Evolutionary conservation across 768 basidiomycete species (phyloP).

Genomic region (Kondoa subrosea): DNA sequence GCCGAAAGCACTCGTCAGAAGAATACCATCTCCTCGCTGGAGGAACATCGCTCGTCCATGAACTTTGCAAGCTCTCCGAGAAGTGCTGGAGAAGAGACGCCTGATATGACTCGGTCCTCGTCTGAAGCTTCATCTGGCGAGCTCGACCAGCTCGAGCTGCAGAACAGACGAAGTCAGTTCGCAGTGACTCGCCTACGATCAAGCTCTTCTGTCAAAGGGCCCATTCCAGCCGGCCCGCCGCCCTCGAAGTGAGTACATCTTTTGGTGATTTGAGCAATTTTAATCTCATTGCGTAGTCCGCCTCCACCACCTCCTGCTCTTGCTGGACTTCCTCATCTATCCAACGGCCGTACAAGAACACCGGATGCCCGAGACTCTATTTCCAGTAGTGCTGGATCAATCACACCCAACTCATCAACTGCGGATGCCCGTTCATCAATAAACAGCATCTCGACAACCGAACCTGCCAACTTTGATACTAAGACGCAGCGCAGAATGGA

Average conservation of each 20-base stretch:
- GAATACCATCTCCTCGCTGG: too few relatives aligned
- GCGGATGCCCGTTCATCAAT: constrained; percentile 6
- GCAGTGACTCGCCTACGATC: not conserved
- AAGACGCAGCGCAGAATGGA: constrained; percentile 19
- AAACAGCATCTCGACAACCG: constrained; percentile 15
- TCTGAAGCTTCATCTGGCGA: too few relatives aligned
- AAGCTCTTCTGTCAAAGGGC: constrained; percentile 8
- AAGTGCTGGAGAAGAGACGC: too few relatives aligned
- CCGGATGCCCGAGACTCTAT: not conserved
- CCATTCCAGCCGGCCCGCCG: not conserved
- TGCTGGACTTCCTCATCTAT: not conserved
- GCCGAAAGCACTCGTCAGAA: too few relatives aligned
- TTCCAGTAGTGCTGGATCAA: not conserved
- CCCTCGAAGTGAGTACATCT: not conserved
- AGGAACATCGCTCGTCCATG: too few relatives aligned
- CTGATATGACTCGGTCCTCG: too few relatives aligned
- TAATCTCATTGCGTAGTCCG: not conserved
- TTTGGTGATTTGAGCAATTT: not conserved
- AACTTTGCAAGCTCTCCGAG: too few relatives aligned
- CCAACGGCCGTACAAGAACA: constrained; percentile 11
- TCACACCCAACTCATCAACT: not conserved
- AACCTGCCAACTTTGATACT: constrained; percentile 18
- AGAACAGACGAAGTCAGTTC: too few relatives aligned
- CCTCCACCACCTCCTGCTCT: not conserved
- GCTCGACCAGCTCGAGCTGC: too few relatives aligned